Conservation (phyloP, 1,284 basidiomycete genomes). For the Pyrrhoderma noxium region DNA sequence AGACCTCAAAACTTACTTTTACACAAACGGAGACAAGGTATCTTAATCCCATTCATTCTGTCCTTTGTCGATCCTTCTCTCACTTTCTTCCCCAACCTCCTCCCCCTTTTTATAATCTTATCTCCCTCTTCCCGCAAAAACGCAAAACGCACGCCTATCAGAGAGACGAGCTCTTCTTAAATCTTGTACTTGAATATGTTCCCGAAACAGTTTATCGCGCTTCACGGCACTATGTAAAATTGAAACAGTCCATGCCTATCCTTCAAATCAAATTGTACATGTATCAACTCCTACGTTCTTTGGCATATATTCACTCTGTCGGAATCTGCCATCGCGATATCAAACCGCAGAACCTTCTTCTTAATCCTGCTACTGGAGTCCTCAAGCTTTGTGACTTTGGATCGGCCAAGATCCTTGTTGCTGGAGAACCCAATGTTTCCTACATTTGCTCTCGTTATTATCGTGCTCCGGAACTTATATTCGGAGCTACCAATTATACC, state of each 20-base stretch:
- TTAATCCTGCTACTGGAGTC: slow-evolving; percentile 94
- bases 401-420: slow-evolving; percentile 95
- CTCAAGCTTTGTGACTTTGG: slow-evolving; percentile 99
- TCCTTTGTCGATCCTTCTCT: slow-evolving; percentile 8
- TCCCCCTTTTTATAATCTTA: slow-evolving; percentile 17
- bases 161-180: slow-evolving; percentile 99
- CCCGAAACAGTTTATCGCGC: slow-evolving; percentile 99
- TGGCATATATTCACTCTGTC: slow-evolving; percentile 97
- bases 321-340: slow-evolving; percentile 98
- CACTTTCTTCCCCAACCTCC: slow-evolving; percentile 5
- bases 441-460: slow-evolving; percentile 99
- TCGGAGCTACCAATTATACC: slow-evolving; percentile 99
- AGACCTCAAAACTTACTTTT: slow-evolving; percentile 97
- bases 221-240: slow-evolving; percentile 97
- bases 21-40: slow-evolving; percentile 98
- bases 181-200: slow-evolving; percentile 98
- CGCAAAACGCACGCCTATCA: slow-evolving; percentile 33
- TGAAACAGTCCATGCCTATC: slow-evolving; percentile 99
- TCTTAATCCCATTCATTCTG: slow-evolving; percentile 26
- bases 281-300: slow-evolving; percentile 95
- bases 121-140: slow-evolving; percentile 8
- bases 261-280: slow-evolving; percentile 98
- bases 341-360: slow-evolving; percentile 97
- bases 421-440: slow-evolving; percentile 97
- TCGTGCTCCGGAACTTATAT: slow-evolving; percentile 98